Percentiles rank a stretch among this genome's conserved stretches.
Evolutionary conservation across 805 yeast genomes (phyloP).

Genomic region (Scheffersomyces ergatensis): DNA sequence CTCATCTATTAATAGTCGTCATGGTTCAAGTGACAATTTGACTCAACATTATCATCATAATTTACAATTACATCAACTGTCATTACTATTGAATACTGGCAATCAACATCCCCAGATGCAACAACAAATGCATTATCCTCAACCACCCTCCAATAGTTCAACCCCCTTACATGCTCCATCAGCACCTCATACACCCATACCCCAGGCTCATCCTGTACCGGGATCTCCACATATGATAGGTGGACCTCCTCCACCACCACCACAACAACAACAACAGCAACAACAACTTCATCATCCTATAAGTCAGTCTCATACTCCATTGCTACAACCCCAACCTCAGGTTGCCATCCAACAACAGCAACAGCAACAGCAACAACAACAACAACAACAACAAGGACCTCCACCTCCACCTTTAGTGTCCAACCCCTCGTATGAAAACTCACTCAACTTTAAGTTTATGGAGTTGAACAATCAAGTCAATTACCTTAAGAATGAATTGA

Average conservation of each 20-base stretch:
- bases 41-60: neutral
- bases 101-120: neutral
- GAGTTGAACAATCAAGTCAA: constrained; percentile 39
- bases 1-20: neutral
- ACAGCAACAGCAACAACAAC: constrained; percentile 3
- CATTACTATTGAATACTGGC: neutral
- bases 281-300: too few species aligned
- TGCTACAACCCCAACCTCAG: constrained; percentile 1
- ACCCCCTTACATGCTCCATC: neutral
- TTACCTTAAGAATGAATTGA: constrained; percentile 40
- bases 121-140: neutral
- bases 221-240: neutral
- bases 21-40: neutral
- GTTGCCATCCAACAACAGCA: constrained; percentile 1
- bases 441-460: constrained; percentile 18
- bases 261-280: constrained; percentile 7
- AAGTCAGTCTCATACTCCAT: neutral
- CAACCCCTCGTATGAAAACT: constrained; percentile 14
- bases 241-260: constrained; percentile 9
- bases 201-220: neutral
- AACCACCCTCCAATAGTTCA: neutral
- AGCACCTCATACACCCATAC: constrained; percentile 1
- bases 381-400: neutral
- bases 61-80: neutral
- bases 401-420: constrained; percentile 9